Evolutionary conservation across 1,284 basidiomycete species (phyloP), one percentile per base, ranked within the genome.

Genomic region (Cutaneotrichosporon cutaneum): DNA sequence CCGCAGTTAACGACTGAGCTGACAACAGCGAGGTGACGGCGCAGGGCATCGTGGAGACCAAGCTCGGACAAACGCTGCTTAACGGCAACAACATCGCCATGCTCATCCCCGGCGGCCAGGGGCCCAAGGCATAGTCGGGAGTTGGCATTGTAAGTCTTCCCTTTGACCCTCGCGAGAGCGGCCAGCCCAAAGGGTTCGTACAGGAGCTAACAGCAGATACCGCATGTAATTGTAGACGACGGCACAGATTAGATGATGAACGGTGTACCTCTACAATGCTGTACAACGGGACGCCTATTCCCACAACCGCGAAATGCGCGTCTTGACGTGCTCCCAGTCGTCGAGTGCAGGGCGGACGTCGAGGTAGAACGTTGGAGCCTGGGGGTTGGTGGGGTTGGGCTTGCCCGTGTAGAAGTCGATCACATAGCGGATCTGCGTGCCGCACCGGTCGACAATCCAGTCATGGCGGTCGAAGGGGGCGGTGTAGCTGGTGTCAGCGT

Each of bases 81-180:
- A 99, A 99, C 73, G 95, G 95, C 11, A 97, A 96, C 81, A 97
- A 96, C 71, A 98, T 99, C 61, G 94, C 93, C 75, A 96, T 99
- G 89, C 59, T 64, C 56, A 53, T 64, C 22, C 63, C 63, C 4
- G 63, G 63, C 26, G 63, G 63, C 33, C 61, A 62, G 63, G 63
- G 63, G 9, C 63, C 63, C 26, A 56, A 54, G 39, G 63, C 63
- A 59, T 65, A 58, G 39, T 16, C 30, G 45, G 45, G n/a, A n/a
- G n/a, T n/a, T n/a, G 30, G 39, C 39, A 18, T 42, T 14, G 35
- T 36, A 14, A 14, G 35, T 36, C 5, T 13, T n/a, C n/a, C n/a
- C n/a, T n/a, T n/a, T n/a, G n/a, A n/a, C n/a, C n/a, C n/a, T n/a
- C n/a, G n/a, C n/a, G n/a, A n/a, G n/a, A n/a, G n/a, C n/a, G n/a